Base-by-base conservation (phyloP, 352 stramenopile species). In the Thraustotheca clavata region DNA sequence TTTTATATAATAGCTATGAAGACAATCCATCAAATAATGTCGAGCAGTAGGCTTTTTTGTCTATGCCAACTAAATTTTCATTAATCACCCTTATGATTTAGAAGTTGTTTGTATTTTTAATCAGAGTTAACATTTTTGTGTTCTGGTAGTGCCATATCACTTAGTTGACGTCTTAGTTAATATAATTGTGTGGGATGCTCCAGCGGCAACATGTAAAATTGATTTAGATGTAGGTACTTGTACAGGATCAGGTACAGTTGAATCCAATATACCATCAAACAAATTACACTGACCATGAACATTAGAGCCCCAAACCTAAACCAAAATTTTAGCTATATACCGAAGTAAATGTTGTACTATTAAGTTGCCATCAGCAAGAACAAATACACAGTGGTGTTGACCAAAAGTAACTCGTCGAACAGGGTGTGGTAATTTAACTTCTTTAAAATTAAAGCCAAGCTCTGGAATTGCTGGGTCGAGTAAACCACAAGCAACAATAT, bases 221-320 rank as follows among this genome's bases (percentile, higher is more conserved):
- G 3, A 2, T 20, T 20, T 16, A 43, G 38, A 16, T 9, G 34
- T 31, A 24, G 43, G 12, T 31, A 20, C 43, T 2, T 26, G 24
- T 31, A 31, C n/a, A 31, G 43, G 9, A 2, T 24, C n/a, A 40
- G 33, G 1, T 12, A 62, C 54, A 1, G 33, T 38, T 8, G 6
- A 29, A 38, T 6, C 31, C 24, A 38, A 31, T 1, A 16, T 34
- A 9, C n/a, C 49, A 7, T 32, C 16, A 9, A 16, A 16, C 16
- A 60, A 38, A 22, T 43, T 29, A 3, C 43, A 52, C 43, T 62
- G 54, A 5, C 54, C 33, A 16, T 62, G 54, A n/a, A 16, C 34
- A 29, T 62, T 62, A 8, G 24, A 50, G 2, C 54, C 54, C 33
- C 35, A 62, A 14, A 49, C 38, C 54, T 62, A 62, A 31, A 11